phyloP scores from a whole-genome alignment of 2,329 filamentous ascomycete genomes.

The Talaromyces sp. region DNA sequence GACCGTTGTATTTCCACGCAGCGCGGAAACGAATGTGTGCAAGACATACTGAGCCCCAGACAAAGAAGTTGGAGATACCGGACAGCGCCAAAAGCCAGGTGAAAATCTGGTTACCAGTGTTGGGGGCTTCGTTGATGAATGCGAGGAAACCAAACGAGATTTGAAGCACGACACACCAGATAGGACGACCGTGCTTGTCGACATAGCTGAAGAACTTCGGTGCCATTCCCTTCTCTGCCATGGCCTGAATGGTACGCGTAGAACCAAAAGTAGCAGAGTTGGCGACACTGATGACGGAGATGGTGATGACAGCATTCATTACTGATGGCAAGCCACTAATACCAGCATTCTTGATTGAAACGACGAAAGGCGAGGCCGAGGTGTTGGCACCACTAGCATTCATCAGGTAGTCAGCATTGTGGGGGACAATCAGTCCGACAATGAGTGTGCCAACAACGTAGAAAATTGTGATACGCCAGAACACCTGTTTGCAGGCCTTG shows the following conservation, averaged over 20 bases:
- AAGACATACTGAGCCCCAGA: conserved; percentile 63
- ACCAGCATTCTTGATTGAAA: conserved; percentile 60
- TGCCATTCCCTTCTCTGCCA: conserved; percentile 47
- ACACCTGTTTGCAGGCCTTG: conserved; percentile 49
- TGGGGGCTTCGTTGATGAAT: conserved; percentile 41
- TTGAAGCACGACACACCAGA: conserved; percentile 41
- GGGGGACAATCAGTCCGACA: conserved; percentile 45
- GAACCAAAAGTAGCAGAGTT: conserved; percentile 58
- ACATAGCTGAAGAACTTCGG: conserved; percentile 45
- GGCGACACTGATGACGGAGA: conserved; percentile 58
- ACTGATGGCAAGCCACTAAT: conserved; percentile 60
- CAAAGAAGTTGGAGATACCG: conserved; percentile 61
- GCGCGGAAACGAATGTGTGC: conserved; percentile 66
- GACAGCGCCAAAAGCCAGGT: conserved; percentile 64
- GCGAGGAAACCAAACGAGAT: conserved; percentile 41
- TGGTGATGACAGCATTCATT: conserved; percentile 65
- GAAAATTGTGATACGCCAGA: conserved; percentile 51
- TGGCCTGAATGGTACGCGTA: conserved; percentile 56
- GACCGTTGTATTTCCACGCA: conserved; percentile 59
- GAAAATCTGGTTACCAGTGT: conserved; percentile 52
- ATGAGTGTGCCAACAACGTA: conserved; percentile 48
- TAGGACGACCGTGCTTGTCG: conserved; percentile 45
- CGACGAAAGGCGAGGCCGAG: conserved; percentile 62
- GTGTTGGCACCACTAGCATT: conserved; percentile 40
- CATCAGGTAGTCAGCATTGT: conserved; percentile 39